A percentile compares a stretch with the other conserved stretches of the same genome.
phyloP scores from a whole-genome alignment of 1,284 basidiomycete species.

The Filobasidium uniguttulatum region DNA sequence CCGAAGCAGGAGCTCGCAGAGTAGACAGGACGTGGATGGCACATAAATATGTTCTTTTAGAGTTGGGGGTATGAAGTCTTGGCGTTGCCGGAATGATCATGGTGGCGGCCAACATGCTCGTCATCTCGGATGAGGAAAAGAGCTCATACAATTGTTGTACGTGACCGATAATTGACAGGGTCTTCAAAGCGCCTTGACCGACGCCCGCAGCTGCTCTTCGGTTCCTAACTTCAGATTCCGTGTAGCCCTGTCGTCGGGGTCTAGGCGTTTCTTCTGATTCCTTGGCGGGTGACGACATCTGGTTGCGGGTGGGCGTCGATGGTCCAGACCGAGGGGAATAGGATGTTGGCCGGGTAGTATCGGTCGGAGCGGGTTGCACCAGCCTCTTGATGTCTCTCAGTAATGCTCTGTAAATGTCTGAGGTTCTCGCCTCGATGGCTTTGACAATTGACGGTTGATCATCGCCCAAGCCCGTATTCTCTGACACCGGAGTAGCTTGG shows the following conservation, averaged over 20 bases:
- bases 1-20: constrained; percentile 22
- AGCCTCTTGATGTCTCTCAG: constrained; percentile 15
- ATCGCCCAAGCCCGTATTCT: not conserved
- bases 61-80: constrained; percentile 29
- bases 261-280: constrained; percentile 1
- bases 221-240: constrained; percentile 32
- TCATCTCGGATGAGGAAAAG: constrained; percentile 31
- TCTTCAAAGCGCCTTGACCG: constrained; percentile 24
- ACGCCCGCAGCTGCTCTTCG: constrained; percentile 32
- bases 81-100: constrained; percentile 31
- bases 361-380: constrained; percentile 2
- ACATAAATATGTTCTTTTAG: constrained; percentile 34
- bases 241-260: constrained; percentile 27
- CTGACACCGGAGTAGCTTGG: not conserved
- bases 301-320: not conserved
- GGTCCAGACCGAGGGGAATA: constrained; percentile 5
- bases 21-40: constrained; percentile 28
- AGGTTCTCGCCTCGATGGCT: not conserved
- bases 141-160: constrained; percentile 20
- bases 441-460: not conserved
- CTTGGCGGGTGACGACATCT: constrained; percentile 2
- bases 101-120: constrained; percentile 26
- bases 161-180: constrained; percentile 24
- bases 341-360: not conserved
- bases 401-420: constrained; percentile 12